Conservation (phyloP, 352 stramenopile species). For the Aphanomyces astaci region DNA sequence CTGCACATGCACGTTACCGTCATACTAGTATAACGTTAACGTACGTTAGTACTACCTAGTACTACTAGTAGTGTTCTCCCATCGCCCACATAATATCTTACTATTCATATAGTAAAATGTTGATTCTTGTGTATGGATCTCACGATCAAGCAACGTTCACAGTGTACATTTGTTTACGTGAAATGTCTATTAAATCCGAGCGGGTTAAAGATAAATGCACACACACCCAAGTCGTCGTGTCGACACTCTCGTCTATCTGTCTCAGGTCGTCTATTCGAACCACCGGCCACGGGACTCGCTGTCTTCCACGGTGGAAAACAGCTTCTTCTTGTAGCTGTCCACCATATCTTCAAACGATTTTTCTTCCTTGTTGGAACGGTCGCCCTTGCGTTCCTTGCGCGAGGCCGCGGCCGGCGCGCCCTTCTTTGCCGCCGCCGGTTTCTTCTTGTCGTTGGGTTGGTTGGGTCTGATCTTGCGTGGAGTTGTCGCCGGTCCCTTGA, state of each 20-base stretch:
- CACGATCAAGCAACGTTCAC: too few relatives aligned
- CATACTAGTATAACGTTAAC: too few relatives aligned
- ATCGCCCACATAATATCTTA: too few relatives aligned
- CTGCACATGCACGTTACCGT: too few relatives aligned
- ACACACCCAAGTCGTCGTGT: not conserved
- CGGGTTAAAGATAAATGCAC: not conserved
- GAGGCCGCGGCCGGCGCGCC: conserved; percentile 26
- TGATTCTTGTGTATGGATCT: too few relatives aligned
- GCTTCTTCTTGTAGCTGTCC: conserved; percentile 75
- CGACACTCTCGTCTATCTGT: not conserved
- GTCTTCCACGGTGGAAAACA: conserved; percentile 40
- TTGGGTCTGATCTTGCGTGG: too few relatives aligned
- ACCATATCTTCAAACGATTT: conserved; percentile 72
- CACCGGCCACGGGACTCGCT: conserved; percentile 3
- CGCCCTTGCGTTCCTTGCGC: conserved; percentile 63
- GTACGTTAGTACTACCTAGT: too few relatives aligned
- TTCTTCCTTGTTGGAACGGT: conserved; percentile 43
- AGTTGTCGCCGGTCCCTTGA: too few relatives aligned
- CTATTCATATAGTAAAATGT: too few relatives aligned
- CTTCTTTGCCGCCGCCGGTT: conserved; percentile 7
- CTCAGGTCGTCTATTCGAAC: conserved; percentile 10
- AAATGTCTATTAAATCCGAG: not conserved
- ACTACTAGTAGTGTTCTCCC: too few relatives aligned
- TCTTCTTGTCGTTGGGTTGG: conserved; percentile 36
- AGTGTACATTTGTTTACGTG: too few relatives aligned